These are phyloP conservation scores for Puccinia sorghi DNA, from an alignment of 1,284 basidiomycete genomes.

Conservation along the genomic window DNA sequence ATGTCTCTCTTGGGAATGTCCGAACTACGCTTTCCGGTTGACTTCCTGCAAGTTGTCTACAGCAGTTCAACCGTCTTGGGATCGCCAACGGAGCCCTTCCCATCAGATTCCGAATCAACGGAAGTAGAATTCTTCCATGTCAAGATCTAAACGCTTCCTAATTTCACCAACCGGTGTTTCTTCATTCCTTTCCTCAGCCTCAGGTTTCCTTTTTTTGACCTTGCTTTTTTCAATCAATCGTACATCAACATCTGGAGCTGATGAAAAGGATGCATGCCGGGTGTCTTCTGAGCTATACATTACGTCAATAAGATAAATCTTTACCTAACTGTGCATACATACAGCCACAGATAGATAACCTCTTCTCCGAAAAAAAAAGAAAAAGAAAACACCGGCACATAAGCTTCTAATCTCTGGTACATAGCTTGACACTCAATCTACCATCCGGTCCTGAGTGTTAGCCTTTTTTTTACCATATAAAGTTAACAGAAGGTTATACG, in stretches of 20 bases:
- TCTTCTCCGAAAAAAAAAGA: background rate
- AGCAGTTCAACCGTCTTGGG: background rate
- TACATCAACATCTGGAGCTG: background rate
- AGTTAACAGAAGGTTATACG: background rate
- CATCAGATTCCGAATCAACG: background rate
- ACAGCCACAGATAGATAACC: slow-evolving; percentile 21
- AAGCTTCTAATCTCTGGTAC: slow-evolving; percentile 6
- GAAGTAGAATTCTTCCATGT: background rate
- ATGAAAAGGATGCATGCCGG: background rate
- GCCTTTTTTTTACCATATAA: slow-evolving; percentile 15
- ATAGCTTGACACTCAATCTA: slow-evolving; percentile 22
- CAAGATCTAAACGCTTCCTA: background rate
- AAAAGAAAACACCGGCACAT: background rate
- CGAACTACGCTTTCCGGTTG: background rate
- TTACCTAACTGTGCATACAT: slow-evolving; percentile 23
- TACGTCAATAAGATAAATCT: slow-evolving; percentile 8
- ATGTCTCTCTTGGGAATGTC: slow-evolving; percentile 1
- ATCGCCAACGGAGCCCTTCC: slow-evolving; percentile 11
- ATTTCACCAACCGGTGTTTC: background rate
- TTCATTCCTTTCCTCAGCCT: background rate
- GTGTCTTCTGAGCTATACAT: slow-evolving; percentile 3
- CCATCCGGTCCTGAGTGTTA: slow-evolving; percentile 18
- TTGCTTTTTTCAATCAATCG: background rate
- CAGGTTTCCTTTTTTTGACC: background rate
- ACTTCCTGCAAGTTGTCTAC: background rate